Evolutionary conservation across 306 rosid genomes (phyloP).

Genomic region (Glycine tomentella): DNA sequence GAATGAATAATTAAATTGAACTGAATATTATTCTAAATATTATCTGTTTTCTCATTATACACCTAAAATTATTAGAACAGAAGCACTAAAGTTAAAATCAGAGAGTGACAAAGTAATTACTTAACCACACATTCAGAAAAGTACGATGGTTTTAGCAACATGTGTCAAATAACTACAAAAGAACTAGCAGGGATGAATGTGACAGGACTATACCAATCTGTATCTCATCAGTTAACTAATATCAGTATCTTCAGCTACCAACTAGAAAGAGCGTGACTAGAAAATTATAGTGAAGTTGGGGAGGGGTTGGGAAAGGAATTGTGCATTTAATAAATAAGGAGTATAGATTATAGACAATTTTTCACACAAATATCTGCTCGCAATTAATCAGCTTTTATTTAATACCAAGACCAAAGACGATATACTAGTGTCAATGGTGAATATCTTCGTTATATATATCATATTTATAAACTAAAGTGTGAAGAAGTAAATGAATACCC

Average conservation of each 20-base stretch:
- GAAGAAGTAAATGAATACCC: not conserved
- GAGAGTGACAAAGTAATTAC: not conserved
- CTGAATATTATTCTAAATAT: not conserved
- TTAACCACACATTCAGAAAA: not conserved
- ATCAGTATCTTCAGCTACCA: conserved; percentile 34
- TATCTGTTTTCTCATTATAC: not conserved
- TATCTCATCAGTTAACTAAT: conserved; percentile 25
- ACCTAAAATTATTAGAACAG: not conserved
- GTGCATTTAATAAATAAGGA: conserved; percentile 2
- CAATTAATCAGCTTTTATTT: too few relatives aligned
- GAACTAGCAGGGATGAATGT: not conserved
- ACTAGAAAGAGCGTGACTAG: not conserved
- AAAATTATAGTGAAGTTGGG: conserved; percentile 8
- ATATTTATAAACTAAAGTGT: not conserved
- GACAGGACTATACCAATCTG: conserved; percentile 3
- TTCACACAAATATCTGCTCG: not conserved
- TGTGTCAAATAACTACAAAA: not conserved
- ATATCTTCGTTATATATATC: not conserved
- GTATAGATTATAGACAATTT: not conserved
- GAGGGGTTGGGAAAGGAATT: too few relatives aligned
- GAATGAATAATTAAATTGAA: not conserved
- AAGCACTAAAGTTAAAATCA: not conserved
- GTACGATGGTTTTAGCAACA: conserved; percentile 5
- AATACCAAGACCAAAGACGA: too few relatives aligned
- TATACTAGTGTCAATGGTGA: too few relatives aligned